Conservation (phyloP, 805 yeast species). For the Yarrowia osloensis region DNA sequence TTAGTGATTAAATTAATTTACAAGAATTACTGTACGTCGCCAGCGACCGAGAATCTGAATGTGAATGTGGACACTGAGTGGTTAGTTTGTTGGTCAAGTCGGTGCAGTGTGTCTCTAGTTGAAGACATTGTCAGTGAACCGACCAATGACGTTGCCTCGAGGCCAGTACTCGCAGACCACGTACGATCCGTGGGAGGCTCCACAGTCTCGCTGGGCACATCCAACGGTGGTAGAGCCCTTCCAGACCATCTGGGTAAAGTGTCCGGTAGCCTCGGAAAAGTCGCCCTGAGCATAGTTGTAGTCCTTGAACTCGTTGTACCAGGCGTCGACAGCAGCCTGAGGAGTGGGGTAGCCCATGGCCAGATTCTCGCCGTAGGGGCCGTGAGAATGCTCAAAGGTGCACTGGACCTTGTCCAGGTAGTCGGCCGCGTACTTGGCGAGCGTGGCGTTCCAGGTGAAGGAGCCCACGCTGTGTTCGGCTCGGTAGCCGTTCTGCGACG, state of each 20-base stretch:
- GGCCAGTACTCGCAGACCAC: constrained; percentile 74
- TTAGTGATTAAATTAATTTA: too few relatives aligned
- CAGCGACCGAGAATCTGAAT: not conserved
- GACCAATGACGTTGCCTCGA: constrained; percentile 59
- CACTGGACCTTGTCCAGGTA: constrained; percentile 51
- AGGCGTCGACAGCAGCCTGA: constrained; percentile 56
- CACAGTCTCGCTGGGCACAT: constrained; percentile 70
- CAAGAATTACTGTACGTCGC: not conserved
- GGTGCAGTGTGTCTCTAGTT: not conserved
- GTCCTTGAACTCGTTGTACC: constrained; percentile 65
- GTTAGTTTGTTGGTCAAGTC: too few relatives aligned
- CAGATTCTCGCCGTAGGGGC: constrained; percentile 77
- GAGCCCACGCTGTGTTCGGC: constrained; percentile 40
- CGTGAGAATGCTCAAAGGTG: constrained; percentile 64
- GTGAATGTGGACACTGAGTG: too few relatives aligned
- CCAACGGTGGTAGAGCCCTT: constrained; percentile 60
- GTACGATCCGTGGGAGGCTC: constrained; percentile 52
- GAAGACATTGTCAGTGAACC: constrained; percentile 36
- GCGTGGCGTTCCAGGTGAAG: constrained; percentile 56
- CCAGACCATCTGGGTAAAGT: constrained; percentile 84
- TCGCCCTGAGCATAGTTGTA: constrained; percentile 53
- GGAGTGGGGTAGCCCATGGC: constrained; percentile 67
- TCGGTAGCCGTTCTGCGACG: constrained; percentile 39
- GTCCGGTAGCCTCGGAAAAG: constrained; percentile 59
- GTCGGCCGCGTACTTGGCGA: constrained; percentile 58